These are phyloP conservation scores for Lagenaria siceraria DNA, from an alignment of 306 rosid genomes.

Conservation along the genomic window DNA sequence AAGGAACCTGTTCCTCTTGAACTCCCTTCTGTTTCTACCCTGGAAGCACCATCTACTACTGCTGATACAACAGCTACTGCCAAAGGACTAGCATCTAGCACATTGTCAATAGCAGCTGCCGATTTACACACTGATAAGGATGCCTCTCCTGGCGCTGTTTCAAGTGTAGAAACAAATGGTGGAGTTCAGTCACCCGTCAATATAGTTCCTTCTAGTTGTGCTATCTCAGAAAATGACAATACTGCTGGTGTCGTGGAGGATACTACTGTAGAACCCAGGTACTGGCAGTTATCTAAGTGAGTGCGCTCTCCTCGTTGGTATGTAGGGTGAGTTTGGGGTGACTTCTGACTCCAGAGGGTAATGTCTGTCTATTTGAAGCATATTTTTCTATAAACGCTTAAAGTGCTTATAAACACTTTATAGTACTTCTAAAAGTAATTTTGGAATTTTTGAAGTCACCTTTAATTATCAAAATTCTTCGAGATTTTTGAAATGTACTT, in stretches of 20 bases:
- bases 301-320: not conserved
- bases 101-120: conserved; percentile 38
- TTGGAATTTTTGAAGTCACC: not conserved
- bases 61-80: conserved; percentile 34
- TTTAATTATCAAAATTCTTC: not conserved
- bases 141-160: conserved; percentile 35
- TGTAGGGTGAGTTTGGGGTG: not conserved
- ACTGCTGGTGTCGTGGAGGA: conserved; percentile 22
- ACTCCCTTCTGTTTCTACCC: conserved; percentile 33
- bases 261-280: conserved; percentile 42
- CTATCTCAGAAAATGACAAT: conserved; percentile 25
- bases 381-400: not conserved
- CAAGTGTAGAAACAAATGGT: conserved; percentile 27
- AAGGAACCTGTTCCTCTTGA: conserved; percentile 24
- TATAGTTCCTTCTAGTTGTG: conserved; percentile 23
- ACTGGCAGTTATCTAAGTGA: conserved; percentile 14
- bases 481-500: not conserved
- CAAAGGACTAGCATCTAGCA: conserved; percentile 49
- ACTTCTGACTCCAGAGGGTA: not conserved
- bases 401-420: not conserved
- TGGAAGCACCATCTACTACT: conserved; percentile 28
- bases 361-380: not conserved
- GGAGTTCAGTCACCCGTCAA: conserved; percentile 34
- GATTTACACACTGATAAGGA: conserved; percentile 26
- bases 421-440: not conserved